Percentiles rank a stretch among this genome's conserved stretches.
Conservation (phyloP, 441 rosid species). For the Populus hybrid region DNA sequence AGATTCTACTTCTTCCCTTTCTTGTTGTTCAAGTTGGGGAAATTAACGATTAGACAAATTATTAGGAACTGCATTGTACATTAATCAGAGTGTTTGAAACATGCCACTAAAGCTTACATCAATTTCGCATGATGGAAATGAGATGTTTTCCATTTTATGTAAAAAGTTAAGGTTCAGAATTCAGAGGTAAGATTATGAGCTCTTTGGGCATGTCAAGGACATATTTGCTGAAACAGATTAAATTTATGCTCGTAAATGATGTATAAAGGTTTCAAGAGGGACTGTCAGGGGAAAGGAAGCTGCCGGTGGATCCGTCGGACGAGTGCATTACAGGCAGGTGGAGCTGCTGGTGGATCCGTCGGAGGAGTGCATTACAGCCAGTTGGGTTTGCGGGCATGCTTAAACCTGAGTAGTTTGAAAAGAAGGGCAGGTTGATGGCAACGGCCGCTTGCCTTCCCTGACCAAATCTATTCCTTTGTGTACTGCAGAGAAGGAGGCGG, state of each 20-base stretch:
- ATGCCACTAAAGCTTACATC: background rate
- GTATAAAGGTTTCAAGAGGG: conserved; percentile 71
- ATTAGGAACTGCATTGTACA: background rate
- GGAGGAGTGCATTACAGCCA: conserved; percentile 36
- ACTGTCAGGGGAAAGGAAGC: conserved; percentile 87
- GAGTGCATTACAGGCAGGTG: conserved; percentile 51
- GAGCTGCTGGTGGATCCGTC: too few species aligned
- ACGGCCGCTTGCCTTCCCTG: conserved; percentile 79
- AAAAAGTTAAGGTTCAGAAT: background rate
- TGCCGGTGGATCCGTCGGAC: conserved; percentile 83
- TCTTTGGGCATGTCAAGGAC: background rate
- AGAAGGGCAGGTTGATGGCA: conserved; percentile 90
- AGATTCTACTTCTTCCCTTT: background rate
- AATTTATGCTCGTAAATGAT: background rate
- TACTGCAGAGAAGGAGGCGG: conserved; percentile 35
- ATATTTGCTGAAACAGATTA: background rate
- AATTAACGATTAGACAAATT: background rate
- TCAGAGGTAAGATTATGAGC: background rate
- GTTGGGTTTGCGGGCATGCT: conserved; percentile 78
- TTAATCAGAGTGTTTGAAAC: background rate
- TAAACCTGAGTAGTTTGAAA: conserved; percentile 93
- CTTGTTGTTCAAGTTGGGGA: background rate
- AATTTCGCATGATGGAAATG: background rate
- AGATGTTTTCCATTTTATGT: background rate
- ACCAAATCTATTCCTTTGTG: conserved; percentile 77